phyloP scores from a whole-genome alignment of 2,329 filamentous ascomycete species.

The Ophiostoma angusticollis region DNA sequence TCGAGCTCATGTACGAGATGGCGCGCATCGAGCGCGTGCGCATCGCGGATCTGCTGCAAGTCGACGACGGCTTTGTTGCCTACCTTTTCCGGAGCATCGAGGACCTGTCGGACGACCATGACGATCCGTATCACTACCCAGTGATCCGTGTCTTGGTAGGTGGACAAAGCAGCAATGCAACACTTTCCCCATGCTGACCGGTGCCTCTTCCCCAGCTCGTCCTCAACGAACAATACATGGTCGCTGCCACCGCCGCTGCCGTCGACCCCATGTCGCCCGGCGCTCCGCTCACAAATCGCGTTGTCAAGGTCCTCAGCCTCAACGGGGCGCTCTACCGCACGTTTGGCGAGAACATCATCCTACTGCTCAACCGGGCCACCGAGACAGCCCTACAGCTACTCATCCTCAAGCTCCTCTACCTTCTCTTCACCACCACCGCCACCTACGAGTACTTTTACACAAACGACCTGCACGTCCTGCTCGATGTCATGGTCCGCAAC shows the following conservation, averaged over 20 bases:
- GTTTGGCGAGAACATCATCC: slow-evolving; percentile 94
- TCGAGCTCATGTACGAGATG: slow-evolving; percentile 94
- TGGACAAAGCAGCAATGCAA: background rate
- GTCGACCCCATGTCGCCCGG: slow-evolving; percentile 27
- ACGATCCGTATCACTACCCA: slow-evolving; percentile 91
- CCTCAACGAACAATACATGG: slow-evolving; percentile 97
- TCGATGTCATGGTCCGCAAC: slow-evolving; percentile 94
- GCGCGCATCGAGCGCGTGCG: slow-evolving; percentile 76
- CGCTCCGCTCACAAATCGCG: slow-evolving; percentile 68
- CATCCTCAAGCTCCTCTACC: slow-evolving; percentile 91
- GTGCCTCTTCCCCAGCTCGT: slow-evolving; percentile 68
- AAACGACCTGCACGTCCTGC: slow-evolving; percentile 84
- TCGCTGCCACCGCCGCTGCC: slow-evolving; percentile 47
- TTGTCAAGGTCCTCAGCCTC: slow-evolving; percentile 79
- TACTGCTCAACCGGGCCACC: slow-evolving; percentile 86
- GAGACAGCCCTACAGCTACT: slow-evolving; percentile 89
- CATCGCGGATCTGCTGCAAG: slow-evolving; percentile 61
- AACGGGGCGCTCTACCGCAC: slow-evolving; percentile 76
- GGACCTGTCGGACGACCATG: slow-evolving; percentile 68
- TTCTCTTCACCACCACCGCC: slow-evolving; percentile 80
- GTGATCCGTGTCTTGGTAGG: slow-evolving; percentile 83
- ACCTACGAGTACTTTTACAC: slow-evolving; percentile 99
- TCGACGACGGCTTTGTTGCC: slow-evolving; percentile 68
- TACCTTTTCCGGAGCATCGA: slow-evolving; percentile 83
- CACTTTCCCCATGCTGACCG: no score